Evolutionary conservation across 306 rosid species (phyloP), one percentile per base, ranked within the genome.

Genomic region (Gastrolobium villosum): DNA sequence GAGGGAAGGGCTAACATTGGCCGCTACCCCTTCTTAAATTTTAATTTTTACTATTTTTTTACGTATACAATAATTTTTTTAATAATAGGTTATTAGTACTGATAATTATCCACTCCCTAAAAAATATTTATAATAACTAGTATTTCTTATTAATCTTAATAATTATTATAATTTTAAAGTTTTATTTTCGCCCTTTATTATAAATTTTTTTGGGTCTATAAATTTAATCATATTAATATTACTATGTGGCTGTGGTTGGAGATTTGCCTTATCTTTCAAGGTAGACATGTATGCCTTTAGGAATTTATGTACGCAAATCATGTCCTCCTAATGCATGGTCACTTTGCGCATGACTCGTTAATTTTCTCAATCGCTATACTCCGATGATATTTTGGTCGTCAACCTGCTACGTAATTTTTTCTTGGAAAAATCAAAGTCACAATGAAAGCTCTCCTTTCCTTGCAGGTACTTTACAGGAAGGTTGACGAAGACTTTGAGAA

Each of bases 231-330:
- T 20, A 7, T 10, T 11, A 39, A 20, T 49, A 54, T 36, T 45
- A 70, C 54, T 5, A 78, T 50, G 48, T 48, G 28, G 36, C 6
- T 81, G 78, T 61, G 30, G 78, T 75, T 79, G 79, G 71, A 79
- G 66, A 79, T 11, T 69, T 62, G 60, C 82, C 82, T 79, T 79
- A 53, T 48, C 71, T 75, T 75, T 79, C 48, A 84, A 53, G 87
- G 59, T n/a, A 83, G 74, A 74, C 84, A 83, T 44, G 74, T 59
- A 65, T 77, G 81, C 70, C 81, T 78, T 49, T 60, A 8, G 49
- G 68, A 60, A 20, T 13, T 71, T 34, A 28, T 45, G 65, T 63
- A 53, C 65, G 69, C 78, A 61, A 67, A 60, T 68, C 74, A 44
- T 83, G 81, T 68, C 48, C 69, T 60, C 39, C 69, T 78, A 79